Evolutionary conservation across 192 early-diverging fungal genomes (phyloP).

Genomic region (Diversispora epigaea): DNA sequence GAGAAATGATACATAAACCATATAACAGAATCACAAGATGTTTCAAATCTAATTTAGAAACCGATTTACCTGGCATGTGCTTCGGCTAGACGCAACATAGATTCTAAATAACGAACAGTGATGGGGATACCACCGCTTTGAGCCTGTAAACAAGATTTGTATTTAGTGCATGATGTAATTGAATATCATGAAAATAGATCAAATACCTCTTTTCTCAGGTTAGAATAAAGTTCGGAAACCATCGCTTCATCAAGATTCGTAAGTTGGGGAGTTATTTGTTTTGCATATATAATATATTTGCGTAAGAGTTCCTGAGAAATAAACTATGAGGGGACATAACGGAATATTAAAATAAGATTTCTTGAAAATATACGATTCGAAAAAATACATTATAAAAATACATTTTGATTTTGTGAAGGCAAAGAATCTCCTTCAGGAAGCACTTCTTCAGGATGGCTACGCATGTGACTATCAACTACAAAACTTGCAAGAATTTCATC

Average conservation of each 20-base stretch:
- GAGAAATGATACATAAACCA: background rate
- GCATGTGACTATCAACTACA: slow-evolving; percentile 90
- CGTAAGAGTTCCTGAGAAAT: slow-evolving; percentile 79
- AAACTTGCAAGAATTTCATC: slow-evolving; percentile 91
- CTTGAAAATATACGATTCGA: slow-evolving; percentile 17
- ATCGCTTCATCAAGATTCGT: slow-evolving; percentile 87
- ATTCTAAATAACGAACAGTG: slow-evolving; percentile 85
- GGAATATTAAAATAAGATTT: background rate
- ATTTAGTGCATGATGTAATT: background rate
- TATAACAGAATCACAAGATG: background rate
- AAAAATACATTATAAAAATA: background rate
- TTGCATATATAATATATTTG: slow-evolving; percentile 89
- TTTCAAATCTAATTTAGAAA: background rate
- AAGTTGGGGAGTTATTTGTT: slow-evolving; percentile 74
- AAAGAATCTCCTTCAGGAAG: slow-evolving; percentile 41
- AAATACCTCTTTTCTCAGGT: slow-evolving; percentile 84
- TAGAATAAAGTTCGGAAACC: slow-evolving; percentile 85
- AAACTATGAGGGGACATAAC: slow-evolving; percentile 44
- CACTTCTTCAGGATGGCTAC: slow-evolving; percentile 76
- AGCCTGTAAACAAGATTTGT: slow-evolving; percentile 28
- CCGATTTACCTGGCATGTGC: slow-evolving; percentile 70
- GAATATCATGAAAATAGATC: slow-evolving; percentile 27
- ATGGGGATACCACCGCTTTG: slow-evolving; percentile 79
- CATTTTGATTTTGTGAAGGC: background rate
- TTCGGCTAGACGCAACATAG: slow-evolving; percentile 82